A percentile compares a stretch with the other conserved stretches of the same genome.
phyloP scores from a whole-genome alignment of 1,139 yeast genomes.

The Starmera stellimalicola region DNA sequence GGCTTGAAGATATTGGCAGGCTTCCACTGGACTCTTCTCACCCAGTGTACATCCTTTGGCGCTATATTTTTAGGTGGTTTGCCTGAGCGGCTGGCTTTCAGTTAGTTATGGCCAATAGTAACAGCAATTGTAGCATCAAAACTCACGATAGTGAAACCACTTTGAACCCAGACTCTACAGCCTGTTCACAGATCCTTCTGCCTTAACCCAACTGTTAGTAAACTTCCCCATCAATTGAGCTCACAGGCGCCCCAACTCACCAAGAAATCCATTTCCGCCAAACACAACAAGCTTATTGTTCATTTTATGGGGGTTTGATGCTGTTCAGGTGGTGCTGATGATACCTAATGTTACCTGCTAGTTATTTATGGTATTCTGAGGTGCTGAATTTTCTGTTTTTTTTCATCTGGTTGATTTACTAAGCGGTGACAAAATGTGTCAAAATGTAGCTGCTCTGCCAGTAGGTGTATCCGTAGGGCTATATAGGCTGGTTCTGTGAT shows the following conservation, averaged over 20 bases:
- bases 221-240: no score
- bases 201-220: constrained; percentile 33
- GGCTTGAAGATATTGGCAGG: constrained; percentile 63
- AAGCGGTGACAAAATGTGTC: no score
- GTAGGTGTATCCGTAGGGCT: no score
- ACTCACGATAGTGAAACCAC: constrained; percentile 53
- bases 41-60: constrained; percentile 35
- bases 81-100: constrained; percentile 35
- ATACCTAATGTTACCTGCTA: not conserved
- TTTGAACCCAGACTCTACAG: constrained; percentile 48
- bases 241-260: constrained; percentile 23
- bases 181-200: constrained; percentile 62
- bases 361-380: no score
- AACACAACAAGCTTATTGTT: constrained; percentile 39
- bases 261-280: constrained; percentile 83
- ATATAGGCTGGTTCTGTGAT: no score
- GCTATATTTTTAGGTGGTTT: constrained; percentile 33
- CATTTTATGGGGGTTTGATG: constrained; percentile 6
- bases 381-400: no score
- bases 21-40: constrained; percentile 56
- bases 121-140: not conserved
- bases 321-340: not conserved
- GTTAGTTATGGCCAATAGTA: not conserved
- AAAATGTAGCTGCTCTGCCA: no score
- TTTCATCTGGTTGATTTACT: no score